Conservation (phyloP, 2,329 filamentous ascomycete genomes). For the Monilinia fructicola region DNA sequence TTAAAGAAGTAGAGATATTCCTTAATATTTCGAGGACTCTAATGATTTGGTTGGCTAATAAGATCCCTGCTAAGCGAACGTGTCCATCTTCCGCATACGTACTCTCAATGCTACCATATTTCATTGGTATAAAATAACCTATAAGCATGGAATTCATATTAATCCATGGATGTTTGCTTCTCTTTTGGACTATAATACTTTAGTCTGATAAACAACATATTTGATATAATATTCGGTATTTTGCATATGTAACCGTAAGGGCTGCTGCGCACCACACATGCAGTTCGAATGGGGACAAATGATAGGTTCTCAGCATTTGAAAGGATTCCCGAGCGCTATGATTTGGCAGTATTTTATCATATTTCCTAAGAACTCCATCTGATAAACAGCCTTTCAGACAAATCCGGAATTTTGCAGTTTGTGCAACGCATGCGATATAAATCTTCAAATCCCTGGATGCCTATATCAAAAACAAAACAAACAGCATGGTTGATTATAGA, state of each 20-base stretch:
- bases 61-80: too few relatives aligned
- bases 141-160: neutral
- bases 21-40: too few relatives aligned
- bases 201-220: neutral
- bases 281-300: neutral
- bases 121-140: neutral
- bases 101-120: neutral
- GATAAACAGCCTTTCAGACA: neutral
- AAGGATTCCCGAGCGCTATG: neutral
- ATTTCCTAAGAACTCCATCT: neutral
- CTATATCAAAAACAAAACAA: neutral
- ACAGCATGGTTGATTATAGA: neutral
- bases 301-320: neutral
- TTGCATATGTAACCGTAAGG: neutral
- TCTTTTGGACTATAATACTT: neutral
- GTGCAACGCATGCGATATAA: neutral
- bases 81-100: too few relatives aligned
- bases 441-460: neutral
- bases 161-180: neutral
- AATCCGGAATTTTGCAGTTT: neutral
- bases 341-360: neutral
- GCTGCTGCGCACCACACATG: neutral
- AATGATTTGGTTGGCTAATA: too few relatives aligned
- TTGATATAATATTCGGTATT: neutral
- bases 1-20: too few relatives aligned